Conservation (phyloP, 306 rosid species). For the Bauhinia variegata region DNA sequence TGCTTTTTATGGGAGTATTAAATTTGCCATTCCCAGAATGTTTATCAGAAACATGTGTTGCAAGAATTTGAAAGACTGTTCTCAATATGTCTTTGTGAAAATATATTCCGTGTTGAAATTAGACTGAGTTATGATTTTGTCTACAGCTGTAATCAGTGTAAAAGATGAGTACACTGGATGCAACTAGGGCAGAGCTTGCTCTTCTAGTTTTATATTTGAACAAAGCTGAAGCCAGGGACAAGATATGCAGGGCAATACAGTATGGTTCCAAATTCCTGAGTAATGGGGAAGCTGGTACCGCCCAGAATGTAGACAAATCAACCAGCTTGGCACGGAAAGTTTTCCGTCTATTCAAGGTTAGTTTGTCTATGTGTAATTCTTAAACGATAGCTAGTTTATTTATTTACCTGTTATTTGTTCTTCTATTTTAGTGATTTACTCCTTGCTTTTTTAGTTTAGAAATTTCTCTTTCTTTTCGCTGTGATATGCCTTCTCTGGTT, state of each 20-base stretch:
- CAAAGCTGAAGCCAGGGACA: constrained; percentile 99
- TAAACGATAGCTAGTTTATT: constrained; percentile 12
- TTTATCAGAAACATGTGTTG: background rate
- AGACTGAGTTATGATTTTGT: constrained; percentile 30
- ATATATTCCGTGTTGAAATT: background rate
- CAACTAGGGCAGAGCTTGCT: constrained; percentile 88
- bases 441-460: background rate
- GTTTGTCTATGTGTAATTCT: constrained; percentile 11
- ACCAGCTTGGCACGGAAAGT: constrained; percentile 98
- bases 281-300: constrained; percentile 88
- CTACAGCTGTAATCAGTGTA: constrained; percentile 34
- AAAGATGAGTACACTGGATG: constrained; percentile 91
- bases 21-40: constrained; percentile 16
- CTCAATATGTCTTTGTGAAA: constrained; percentile 14
- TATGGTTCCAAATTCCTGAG: constrained; percentile 97
- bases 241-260: constrained; percentile 96
- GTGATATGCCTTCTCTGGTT: background rate
- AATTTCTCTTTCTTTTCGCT: background rate
- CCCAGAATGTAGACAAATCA: constrained; percentile 88
- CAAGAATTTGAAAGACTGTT: background rate
- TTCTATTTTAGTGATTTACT: background rate
- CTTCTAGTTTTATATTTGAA: constrained; percentile 81
- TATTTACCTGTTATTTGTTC: background rate
- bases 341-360: constrained; percentile 93
- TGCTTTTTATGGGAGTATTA: too few species aligned